Evolutionary conservation across 1,284 basidiomycete genomes (phyloP).

Genomic region (Fistulina hepatica): DNA sequence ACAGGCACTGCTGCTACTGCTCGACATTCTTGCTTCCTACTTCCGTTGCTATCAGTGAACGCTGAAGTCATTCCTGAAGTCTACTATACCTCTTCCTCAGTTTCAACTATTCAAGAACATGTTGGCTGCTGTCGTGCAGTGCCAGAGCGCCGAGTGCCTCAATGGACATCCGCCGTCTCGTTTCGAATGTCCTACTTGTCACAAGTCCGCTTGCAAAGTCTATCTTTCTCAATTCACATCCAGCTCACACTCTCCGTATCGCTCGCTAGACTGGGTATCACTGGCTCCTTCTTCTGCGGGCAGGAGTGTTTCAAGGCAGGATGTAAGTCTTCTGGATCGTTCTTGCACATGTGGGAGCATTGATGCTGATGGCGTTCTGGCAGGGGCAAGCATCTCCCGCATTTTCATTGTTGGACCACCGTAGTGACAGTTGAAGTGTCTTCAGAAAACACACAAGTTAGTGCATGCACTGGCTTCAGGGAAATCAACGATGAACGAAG

Average conservation of each 20-base stretch:
- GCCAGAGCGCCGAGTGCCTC: conserved; percentile 57
- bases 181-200: conserved; percentile 73
- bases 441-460: conserved; percentile 68
- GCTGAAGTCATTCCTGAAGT: too few relatives aligned
- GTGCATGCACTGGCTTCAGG: conserved; percentile 51
- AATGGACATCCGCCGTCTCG: conserved; percentile 65
- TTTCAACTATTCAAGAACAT: too few relatives aligned
- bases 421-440: background rate
- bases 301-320: conserved; percentile 78
- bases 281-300: conserved; percentile 74
- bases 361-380: conserved; percentile 1
- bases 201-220: conserved; percentile 41
- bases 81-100: too few relatives aligned
- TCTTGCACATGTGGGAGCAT: background rate
- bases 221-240: conserved; percentile 5
- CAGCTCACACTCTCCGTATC: conserved; percentile 9
- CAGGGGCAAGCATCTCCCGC: conserved; percentile 32
- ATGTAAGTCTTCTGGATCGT: conserved; percentile 40
- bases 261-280: conserved; percentile 55
- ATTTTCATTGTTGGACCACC: background rate
- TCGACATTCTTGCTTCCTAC: too few relatives aligned
- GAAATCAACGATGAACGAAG: conserved; percentile 24
- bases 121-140: conserved; percentile 26
- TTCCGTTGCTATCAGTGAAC: too few relatives aligned
- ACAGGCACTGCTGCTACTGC: too few relatives aligned